phyloP scores from a whole-genome alignment of 768 basidiomycete species.

The Russula sp. region DNA sequence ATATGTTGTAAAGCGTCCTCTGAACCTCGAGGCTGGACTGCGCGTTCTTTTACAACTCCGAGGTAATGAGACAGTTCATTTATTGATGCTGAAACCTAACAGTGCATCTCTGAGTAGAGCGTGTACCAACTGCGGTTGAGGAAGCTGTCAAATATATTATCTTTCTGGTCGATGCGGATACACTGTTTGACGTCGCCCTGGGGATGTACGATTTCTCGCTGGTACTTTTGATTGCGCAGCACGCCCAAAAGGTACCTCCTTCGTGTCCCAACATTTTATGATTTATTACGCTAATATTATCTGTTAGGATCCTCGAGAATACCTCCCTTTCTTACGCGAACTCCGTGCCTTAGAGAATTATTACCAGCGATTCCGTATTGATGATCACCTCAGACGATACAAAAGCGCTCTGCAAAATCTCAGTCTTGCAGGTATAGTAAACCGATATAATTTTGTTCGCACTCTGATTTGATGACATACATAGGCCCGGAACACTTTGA shows the following conservation, averaged over 20 bases:
- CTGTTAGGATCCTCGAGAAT: slow-evolving; percentile 90
- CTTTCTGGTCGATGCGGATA: slow-evolving; percentile 91
- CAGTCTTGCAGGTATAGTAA: slow-evolving; percentile 55
- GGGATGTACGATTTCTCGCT: slow-evolving; percentile 99
- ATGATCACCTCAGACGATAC: slow-evolving; percentile 82
- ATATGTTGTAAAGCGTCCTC: slow-evolving; percentile 86
- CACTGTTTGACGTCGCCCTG: slow-evolving; percentile 88
- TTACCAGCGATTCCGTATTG: slow-evolving; percentile 88
- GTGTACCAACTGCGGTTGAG: slow-evolving; percentile 75
- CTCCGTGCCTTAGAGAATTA: slow-evolving; percentile 73
- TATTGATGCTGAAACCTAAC: background rate
- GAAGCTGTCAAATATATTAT: slow-evolving; percentile 98
- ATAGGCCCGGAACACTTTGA: slow-evolving; percentile 68
- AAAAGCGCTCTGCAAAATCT: slow-evolving; percentile 74
- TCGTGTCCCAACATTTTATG: background rate
- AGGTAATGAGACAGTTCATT: slow-evolving; percentile 46
- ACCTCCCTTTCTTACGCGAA: slow-evolving; percentile 93
- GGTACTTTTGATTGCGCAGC: slow-evolving; percentile 93
- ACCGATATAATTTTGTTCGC: background rate
- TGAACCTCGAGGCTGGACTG: slow-evolving; percentile 86
- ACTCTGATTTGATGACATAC: background rate
- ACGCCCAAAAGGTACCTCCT: slow-evolving; percentile 85
- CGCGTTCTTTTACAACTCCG: slow-evolving; percentile 70
- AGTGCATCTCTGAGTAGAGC: slow-evolving; percentile 38
- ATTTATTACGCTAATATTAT: slow-evolving; percentile 8